Percentiles rank a stretch among this genome's conserved stretches.
phyloP scores from a whole-genome alignment of 1,139 yeast genomes.

The Yamadazyma mexicana region DNA sequence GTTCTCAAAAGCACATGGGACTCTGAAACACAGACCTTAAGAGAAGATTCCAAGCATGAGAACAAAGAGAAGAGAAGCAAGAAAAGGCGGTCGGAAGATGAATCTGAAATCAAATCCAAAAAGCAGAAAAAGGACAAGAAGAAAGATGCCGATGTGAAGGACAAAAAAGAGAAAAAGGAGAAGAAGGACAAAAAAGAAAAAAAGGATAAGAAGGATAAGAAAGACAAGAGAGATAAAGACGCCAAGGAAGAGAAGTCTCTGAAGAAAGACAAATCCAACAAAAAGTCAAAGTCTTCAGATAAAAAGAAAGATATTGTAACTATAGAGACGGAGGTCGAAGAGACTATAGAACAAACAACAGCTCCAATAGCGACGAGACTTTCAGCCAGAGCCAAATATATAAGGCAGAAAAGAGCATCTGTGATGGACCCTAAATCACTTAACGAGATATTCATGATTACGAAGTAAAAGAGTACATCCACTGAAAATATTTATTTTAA shows the following conservation, averaged over 20 bases:
- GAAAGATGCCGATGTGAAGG: constrained; percentile 24
- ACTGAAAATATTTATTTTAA: no score
- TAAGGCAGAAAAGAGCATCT: constrained; percentile 85
- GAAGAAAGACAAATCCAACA: constrained; percentile 20
- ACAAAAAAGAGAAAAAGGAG: constrained; percentile 24
- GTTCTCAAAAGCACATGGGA: constrained; percentile 85
- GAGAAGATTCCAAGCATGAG: constrained; percentile 21
- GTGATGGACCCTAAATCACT: constrained; percentile 86
- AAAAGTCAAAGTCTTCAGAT: constrained; percentile 22
- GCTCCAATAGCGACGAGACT: constrained; percentile 56
- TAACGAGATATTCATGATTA: constrained; percentile 89
- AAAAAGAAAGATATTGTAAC: constrained; percentile 19
- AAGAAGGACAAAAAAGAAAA: constrained; percentile 23
- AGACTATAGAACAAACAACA: neutral
- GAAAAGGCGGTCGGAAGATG: constrained; percentile 14
- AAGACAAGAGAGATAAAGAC: constrained; percentile 29
- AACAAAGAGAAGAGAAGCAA: constrained; percentile 25
- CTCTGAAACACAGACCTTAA: constrained; percentile 48
- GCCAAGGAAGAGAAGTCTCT: constrained; percentile 20
- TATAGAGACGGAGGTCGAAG: constrained; percentile 9
- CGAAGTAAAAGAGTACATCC: constrained; percentile 31
- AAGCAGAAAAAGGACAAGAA: constrained; percentile 21
- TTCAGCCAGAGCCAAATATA: constrained; percentile 83
- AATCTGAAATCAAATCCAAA: constrained; percentile 19
- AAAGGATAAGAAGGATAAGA: constrained; percentile 22